Base-by-base conservation (phyloP, 2,329 filamentous ascomycete species). In the Dactylonectria estremocensis region DNA sequence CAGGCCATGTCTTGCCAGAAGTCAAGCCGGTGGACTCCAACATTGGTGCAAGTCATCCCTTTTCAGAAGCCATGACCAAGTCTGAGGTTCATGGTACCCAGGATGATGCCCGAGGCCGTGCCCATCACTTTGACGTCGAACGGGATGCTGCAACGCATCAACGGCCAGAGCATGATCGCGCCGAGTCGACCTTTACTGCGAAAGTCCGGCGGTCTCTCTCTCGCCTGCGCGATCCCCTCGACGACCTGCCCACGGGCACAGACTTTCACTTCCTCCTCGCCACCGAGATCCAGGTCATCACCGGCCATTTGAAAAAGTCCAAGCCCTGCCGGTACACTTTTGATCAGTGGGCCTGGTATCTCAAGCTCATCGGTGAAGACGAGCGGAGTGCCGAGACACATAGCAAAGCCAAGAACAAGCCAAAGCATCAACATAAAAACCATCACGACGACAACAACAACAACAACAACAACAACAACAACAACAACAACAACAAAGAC, bases 321-420 rank as follows among this genome's bases (percentile, higher is more conserved):
- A 80, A 85, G 5, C 86, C 88, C 2, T 90, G 90, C 62, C 87
- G 86, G 61, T 98, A 97, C 78, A 86, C 84, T 0, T 98, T 95
- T 70, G 90, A 95, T 72, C 92, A 97, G 77, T 97, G 95, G 95
- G 92, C 92, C 0, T 93, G 93, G 83, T 96, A 94, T 73, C 91
- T 95, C 8, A 88, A 89, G 22, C 85, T 97, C 35, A 93, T 97
- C n/a, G 89, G 89, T 53, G 88, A 91, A 75, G 88, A 91, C 76
- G 89, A 91, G 75, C 81, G 80, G 61, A 83, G 83, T 69, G 80
- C 86, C 2, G 78, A 81, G 6, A 86, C 80, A 18, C 89, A 91
- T 74, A 78, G 83, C n/a, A 83, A 81, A 64, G 80, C 80, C 7
- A 71, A 68, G 28, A 74, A 78, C 8, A 78, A 75, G 49, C 66